These are phyloP conservation scores for Lathyrus aphaca DNA, from an alignment of 306 rosid species.

Conservation along the genomic window DNA sequence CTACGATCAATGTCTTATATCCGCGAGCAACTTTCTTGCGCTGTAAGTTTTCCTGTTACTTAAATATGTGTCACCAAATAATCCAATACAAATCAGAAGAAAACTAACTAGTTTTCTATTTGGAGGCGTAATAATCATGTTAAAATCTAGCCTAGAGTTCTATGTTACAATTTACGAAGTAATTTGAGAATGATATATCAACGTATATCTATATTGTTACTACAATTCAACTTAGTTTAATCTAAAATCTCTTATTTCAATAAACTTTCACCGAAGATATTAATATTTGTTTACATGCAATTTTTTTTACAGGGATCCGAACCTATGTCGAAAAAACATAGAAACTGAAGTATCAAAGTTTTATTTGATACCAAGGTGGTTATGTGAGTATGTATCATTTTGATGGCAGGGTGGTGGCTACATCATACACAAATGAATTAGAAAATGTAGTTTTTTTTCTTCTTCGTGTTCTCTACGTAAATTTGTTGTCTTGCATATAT, in stretches of 20 bases:
- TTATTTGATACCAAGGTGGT: conserved; percentile 34
- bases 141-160: conserved; percentile 16
- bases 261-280: not conserved
- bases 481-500: conserved; percentile 41
- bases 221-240: not conserved
- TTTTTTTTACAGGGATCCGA: conserved; percentile 63
- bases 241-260: not conserved
- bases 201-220: not conserved
- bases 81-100: not conserved
- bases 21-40: conserved; percentile 85
- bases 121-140: conserved; percentile 2
- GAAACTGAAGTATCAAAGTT: conserved; percentile 54
- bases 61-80: conserved; percentile 24
- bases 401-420: conserved; percentile 31
- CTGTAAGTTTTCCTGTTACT: conserved; percentile 57
- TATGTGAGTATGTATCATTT: conserved; percentile 21
- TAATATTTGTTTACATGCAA: conserved; percentile 21
- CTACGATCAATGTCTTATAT: conserved; percentile 94
- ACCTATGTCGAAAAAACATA: conserved; percentile 55
- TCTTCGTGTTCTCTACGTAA: conserved; percentile 31
- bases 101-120: conserved; percentile 4
- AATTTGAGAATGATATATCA: conserved; percentile 19
- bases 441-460: conserved; percentile 35
- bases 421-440: conserved; percentile 30
- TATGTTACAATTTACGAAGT: conserved; percentile 21